These are phyloP conservation scores for Leishmania gerbilli DNA, from an alignment of 208 protist species.

Conservation along the genomic window DNA sequence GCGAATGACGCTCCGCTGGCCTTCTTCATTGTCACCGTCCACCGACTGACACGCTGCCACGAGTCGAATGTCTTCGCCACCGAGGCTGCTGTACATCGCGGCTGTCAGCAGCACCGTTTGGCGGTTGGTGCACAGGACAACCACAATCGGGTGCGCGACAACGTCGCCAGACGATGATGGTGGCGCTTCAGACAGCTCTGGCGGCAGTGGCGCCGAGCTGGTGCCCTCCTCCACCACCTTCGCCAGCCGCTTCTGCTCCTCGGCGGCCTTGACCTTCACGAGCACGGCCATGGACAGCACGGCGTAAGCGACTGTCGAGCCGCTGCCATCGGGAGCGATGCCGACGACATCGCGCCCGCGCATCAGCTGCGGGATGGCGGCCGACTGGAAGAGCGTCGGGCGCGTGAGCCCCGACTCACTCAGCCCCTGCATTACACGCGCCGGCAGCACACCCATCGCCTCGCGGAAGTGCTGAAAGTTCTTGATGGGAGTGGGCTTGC, in stretches of 20 bases:
- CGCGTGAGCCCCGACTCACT: conserved; percentile 35
- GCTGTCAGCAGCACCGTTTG: conserved; percentile 97
- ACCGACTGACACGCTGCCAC: conserved; percentile 16
- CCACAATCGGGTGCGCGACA: conserved; percentile 69
- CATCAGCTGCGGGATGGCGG: conserved; percentile 80
- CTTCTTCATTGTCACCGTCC: conserved; percentile 47
- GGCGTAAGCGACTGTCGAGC: conserved; percentile 97
- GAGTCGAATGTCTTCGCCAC: conserved; percentile 67
- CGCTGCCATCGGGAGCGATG: conserved; percentile 94
- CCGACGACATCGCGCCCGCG: conserved; percentile 93
- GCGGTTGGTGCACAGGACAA: conserved; percentile 97
- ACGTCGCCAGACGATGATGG: neutral
- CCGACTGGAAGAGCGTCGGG: conserved; percentile 87
- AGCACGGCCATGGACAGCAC: conserved; percentile 82
- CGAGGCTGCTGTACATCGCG: conserved; percentile 80
- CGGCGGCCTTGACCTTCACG: conserved; percentile 9
- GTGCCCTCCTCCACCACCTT: neutral
- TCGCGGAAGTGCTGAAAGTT: conserved; percentile 55
- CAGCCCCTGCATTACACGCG: conserved; percentile 43
- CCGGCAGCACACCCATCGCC: conserved; percentile 48
- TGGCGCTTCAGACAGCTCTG: neutral
- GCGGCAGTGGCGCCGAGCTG: neutral
- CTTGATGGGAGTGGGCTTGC: conserved; percentile 28
- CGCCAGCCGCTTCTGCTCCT: neutral
- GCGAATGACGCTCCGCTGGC: conserved; percentile 61